These are phyloP conservation scores for Lactarius sanguifluus DNA, from an alignment of 768 basidiomycete genomes.

Conservation along the genomic window DNA sequence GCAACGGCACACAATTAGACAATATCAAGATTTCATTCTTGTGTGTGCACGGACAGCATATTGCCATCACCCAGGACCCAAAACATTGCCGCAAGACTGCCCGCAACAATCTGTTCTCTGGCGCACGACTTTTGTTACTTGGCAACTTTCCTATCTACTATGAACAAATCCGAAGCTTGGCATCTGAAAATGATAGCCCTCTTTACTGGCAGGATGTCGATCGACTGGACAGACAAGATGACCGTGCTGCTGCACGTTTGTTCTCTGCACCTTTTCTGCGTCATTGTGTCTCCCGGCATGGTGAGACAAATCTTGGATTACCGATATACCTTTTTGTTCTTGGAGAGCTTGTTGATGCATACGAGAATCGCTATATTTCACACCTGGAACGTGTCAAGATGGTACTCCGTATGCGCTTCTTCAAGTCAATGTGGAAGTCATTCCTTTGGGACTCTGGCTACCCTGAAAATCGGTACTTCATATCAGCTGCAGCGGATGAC, in stretches of 20 bases:
- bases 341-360: slow-evolving; percentile 35
- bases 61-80: too few species aligned
- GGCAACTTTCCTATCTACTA: too few species aligned
- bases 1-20: background rate
- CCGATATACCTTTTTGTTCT: slow-evolving; percentile 42
- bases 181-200: slow-evolving; percentile 26
- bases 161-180: slow-evolving; percentile 28
- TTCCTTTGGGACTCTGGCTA: slow-evolving; percentile 32
- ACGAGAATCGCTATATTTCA: slow-evolving; percentile 33
- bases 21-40: background rate
- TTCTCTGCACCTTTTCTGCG: slow-evolving; percentile 40
- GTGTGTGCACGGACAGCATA: background rate
- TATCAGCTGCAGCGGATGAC: slow-evolving; percentile 31
- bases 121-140: too few species aligned
- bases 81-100: too few species aligned
- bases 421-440: slow-evolving; percentile 33
- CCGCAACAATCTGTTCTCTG: too few species aligned
- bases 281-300: slow-evolving; percentile 28
- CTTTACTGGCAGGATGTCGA: slow-evolving; percentile 39
- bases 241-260: slow-evolving; percentile 42
- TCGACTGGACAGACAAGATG: slow-evolving; percentile 46
- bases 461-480: slow-evolving; percentile 26
- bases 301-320: background rate
- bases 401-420: slow-evolving; percentile 31
- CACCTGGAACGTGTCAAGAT: slow-evolving; percentile 33